Evolutionary conservation across 2,329 filamentous ascomycete species (phyloP), one percentile per base, ranked within the genome.

Genomic region (Capronia coronata): DNA sequence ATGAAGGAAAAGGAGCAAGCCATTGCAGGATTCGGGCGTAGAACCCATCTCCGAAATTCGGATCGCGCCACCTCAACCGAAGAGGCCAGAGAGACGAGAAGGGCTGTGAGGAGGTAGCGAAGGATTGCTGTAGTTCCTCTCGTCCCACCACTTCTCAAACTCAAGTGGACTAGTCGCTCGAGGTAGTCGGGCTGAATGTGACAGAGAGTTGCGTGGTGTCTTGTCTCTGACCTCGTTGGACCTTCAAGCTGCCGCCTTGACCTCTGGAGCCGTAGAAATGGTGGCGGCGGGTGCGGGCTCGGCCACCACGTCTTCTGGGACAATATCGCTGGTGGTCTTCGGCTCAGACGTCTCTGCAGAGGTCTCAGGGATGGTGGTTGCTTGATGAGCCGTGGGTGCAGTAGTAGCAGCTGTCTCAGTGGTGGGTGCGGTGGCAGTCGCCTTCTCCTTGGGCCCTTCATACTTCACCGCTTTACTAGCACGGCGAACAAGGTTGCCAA

Each of bases 401-500:
- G 19, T 16, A n/a, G 45, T 46, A 16, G 46, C 43, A 14, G 55
- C 25, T 41, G 64, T 63, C 22, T 58, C 46, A 27, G 55, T 47
- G 19, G 62, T 61, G 49, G 65, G 51, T 34, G 62, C 59, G 30
- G 30, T 34, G 30, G 65, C 57, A 48, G 67, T 62, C 22, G 63
- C 58, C 51, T 71, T 65, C 61, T 55, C 54, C 46, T 57, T 58
- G 18, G 55, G 23, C 11, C 52, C 51, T 45, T 68, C 66, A 39
- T 64, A 62, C 66, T 73, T 72, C 51, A 70, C 67, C 42, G 69
- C 69, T 64, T 71, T 71, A 66, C 70, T 74, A 58, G 69, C 66
- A 63, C 70, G 71, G 59, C 72, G 71, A 65, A 74, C 73, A 37
- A 74, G 65, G 56, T 70, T 67, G 43, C 71, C 71, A 34, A 74